These are phyloP conservation scores for Russula earlei DNA, from an alignment of 768 basidiomycete species.

Conservation along the genomic window DNA sequence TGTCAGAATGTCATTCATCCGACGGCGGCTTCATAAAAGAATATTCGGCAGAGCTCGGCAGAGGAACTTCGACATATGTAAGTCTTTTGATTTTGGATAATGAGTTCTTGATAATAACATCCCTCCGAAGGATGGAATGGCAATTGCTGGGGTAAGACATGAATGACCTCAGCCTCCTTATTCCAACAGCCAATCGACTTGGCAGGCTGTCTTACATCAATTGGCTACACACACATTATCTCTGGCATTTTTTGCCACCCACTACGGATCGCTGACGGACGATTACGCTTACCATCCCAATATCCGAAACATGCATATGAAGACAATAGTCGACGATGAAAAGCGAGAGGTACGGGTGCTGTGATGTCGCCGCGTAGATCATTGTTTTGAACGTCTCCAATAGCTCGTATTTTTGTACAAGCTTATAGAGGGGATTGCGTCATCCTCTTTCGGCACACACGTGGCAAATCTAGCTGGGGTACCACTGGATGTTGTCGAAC, in stretches of 20 bases:
- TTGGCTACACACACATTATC: slow-evolving; percentile 89
- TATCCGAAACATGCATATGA: slow-evolving; percentile 93
- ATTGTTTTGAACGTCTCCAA: slow-evolving; percentile 1
- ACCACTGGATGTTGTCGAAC: slow-evolving; percentile 70
- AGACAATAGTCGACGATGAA: slow-evolving; percentile 86
- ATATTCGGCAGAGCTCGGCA: slow-evolving; percentile 63
- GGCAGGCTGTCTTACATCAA: slow-evolving; percentile 83
- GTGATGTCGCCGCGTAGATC: neutral
- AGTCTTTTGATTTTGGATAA: slow-evolving; percentile 21
- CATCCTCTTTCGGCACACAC: slow-evolving; percentile 86
- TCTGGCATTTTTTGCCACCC: slow-evolving; percentile 93
- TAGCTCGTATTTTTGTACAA: slow-evolving; percentile 94
- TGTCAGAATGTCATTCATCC: slow-evolving; percentile 20
- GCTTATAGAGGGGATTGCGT: slow-evolving; percentile 78
- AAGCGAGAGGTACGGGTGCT: slow-evolving; percentile 60
- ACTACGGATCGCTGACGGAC: slow-evolving; percentile 92
- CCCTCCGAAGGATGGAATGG: slow-evolving; percentile 81
- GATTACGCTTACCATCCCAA: slow-evolving; percentile 90
- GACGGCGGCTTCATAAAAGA: neutral
- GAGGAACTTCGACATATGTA: slow-evolving; percentile 93
- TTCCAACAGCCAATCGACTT: neutral
- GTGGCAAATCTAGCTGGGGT: slow-evolving; percentile 95
- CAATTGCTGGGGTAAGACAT: slow-evolving; percentile 73
- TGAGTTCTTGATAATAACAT: slow-evolving; percentile 9
- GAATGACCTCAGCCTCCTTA: neutral